These are phyloP conservation scores for Galeopsis tetrahit DNA, from an alignment of 257 asterid species.

Conservation along the genomic window DNA sequence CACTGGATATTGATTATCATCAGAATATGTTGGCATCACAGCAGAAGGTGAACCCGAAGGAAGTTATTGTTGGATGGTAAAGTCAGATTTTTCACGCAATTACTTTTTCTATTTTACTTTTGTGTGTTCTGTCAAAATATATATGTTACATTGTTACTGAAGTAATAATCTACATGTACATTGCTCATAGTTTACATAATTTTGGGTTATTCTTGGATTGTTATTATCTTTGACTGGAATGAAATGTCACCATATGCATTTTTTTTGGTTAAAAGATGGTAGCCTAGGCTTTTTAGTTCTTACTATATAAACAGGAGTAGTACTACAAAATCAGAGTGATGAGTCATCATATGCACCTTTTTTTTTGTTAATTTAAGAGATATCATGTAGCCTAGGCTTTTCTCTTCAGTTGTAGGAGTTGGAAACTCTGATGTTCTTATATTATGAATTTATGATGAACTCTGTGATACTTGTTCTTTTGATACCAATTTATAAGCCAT, in stretches of 20 bases:
- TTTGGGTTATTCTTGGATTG: background rate
- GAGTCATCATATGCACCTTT: no score
- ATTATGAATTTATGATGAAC: background rate
- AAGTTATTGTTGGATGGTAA: slow-evolving; percentile 98
- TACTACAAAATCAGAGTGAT: background rate
- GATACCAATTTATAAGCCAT: background rate
- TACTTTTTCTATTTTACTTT: background rate
- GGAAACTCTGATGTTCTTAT: background rate
- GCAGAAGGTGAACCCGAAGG: slow-evolving; percentile 95
- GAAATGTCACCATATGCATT: background rate
- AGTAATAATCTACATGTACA: background rate
- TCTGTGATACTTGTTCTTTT: background rate
- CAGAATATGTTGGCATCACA: slow-evolving; percentile 88
- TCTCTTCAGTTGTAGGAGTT: no score
- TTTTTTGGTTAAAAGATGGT: background rate
- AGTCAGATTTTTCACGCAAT: background rate
- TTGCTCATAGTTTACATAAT: background rate
- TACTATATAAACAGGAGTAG: background rate
- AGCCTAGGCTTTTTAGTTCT: background rate
- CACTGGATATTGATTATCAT: slow-evolving; percentile 94
- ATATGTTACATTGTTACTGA: background rate
- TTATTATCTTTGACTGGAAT: background rate
- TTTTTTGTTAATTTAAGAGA: no score
- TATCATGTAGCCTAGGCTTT: no score
- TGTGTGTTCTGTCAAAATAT: background rate